Base-by-base conservation (phyloP, 495 filamentous ascomycete species). In the Usnea hakonensis region DNA sequence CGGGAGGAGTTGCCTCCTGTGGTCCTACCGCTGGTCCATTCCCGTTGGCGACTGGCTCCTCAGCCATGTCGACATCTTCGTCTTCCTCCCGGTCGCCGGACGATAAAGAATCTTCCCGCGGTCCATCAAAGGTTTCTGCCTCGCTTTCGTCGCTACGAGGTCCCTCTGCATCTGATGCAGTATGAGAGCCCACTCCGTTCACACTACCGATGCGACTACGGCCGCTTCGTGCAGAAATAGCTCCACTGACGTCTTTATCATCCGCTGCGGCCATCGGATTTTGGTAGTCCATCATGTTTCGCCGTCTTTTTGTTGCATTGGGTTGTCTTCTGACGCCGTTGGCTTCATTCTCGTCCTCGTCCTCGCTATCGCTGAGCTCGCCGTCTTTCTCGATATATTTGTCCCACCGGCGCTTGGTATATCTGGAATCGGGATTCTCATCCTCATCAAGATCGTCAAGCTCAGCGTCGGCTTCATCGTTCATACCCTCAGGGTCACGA, bases 381-480 rank as follows among this genome's bases (percentile, higher is more conserved):
- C 87, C 89, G 26, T 86, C 80, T 36, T 86, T 83, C 62, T 85
- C 82, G 23, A 90, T 81, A 55, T 82, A 83, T 69, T 88, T 83
- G 63, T 99, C 95, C 80, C 90, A 90, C 61, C 86, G 82, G 13
- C 90, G 88, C 71, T 95, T 83, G 0, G 91, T 94, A 67, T 87
- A 82, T 17, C 94, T 87, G 64, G 79, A 81, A 68, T 99, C 95
- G 68, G 89, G 87, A 64, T 95, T 91, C 55, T 92, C 83, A 65
- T 97, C 94, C 57, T 94, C 94, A 59, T 97, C 93, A 2, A 88
- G 70, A 68, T 97, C 91, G 65, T 95, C 90, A 28, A 94, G 78
- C 64, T 87, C 84, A n/a, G 89, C 94, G 52, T 96, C 92, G 33
- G 88, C 85, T 48, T 96, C 92, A 58, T 95, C 90, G 58, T 85